Conservation (phyloP, 106 monocot genomes). For the Dendrobium catenatum region DNA sequence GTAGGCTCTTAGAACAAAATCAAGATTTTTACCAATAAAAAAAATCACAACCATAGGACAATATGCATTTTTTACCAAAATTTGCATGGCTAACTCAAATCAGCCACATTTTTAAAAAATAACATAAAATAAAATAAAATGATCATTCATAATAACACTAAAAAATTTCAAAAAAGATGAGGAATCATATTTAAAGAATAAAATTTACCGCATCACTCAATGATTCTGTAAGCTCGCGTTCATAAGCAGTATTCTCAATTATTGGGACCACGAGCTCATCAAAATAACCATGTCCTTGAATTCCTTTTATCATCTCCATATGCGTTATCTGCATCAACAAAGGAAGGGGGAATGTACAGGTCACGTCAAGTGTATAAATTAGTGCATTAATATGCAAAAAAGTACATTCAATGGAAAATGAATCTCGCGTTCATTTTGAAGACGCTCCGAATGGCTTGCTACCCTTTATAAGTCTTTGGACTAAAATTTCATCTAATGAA, state of each 20-base stretch:
- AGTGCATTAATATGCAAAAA: not conserved
- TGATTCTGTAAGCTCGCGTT: conserved; percentile 85
- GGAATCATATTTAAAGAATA: not conserved
- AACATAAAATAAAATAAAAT: too few relatives aligned
- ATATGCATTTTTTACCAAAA: too few relatives aligned
- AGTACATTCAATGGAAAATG: not conserved
- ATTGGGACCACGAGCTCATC: conserved; percentile 94
- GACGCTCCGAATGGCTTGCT: not conserved
- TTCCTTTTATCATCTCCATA: conserved; percentile 99
- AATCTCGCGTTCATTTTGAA: not conserved
- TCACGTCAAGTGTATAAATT: not conserved
- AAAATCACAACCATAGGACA: too few relatives aligned
- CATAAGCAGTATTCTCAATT: conserved; percentile 93
- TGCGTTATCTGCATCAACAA: conserved; percentile 80
- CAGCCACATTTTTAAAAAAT: too few relatives aligned
- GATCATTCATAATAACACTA: too few relatives aligned
- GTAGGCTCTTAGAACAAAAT: too few relatives aligned
- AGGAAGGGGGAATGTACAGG: not conserved
- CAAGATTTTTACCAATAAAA: too few relatives aligned
- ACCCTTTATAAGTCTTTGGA: not conserved
- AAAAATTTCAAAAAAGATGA: not conserved
- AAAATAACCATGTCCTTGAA: conserved; percentile 88
- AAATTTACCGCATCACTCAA: conserved; percentile 72
- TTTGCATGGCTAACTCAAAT: too few relatives aligned
- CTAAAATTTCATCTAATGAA: not conserved